Conservation (phyloP, 2,329 filamentous ascomycete species). For the Xylariales sp. region DNA sequence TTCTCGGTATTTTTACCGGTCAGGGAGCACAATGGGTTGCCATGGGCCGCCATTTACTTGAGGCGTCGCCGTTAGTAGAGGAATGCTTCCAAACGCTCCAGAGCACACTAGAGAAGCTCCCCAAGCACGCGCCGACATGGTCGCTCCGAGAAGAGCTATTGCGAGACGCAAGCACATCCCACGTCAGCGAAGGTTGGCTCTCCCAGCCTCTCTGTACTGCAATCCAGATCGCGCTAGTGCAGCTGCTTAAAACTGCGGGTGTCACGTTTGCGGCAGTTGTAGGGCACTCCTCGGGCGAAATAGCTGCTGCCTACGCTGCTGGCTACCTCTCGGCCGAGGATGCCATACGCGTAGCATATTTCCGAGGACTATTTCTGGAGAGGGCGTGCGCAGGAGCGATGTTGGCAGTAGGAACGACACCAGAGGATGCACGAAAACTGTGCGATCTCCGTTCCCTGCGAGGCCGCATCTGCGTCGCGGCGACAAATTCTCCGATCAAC, state of each 20-base stretch:
- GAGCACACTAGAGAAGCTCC: not conserved
- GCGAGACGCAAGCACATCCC: not conserved
- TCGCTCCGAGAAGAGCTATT: slow-evolving; percentile 12
- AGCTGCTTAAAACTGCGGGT: slow-evolving; percentile 25
- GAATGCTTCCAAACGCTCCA: not conserved
- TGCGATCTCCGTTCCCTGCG: slow-evolving; percentile 40
- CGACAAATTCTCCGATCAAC: slow-evolving; percentile 51
- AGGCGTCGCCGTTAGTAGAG: not conserved
- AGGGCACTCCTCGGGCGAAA: slow-evolving; percentile 55
- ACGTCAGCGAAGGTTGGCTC: slow-evolving; percentile 12
- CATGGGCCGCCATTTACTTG: slow-evolving; percentile 11
- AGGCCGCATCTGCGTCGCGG: slow-evolving; percentile 48
- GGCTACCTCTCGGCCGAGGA: slow-evolving; percentile 55
- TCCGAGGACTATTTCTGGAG: not conserved
- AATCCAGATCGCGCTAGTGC: slow-evolving; percentile 37
- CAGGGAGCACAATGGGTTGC: slow-evolving; percentile 23
- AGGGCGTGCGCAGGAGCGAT: slow-evolving; percentile 53
- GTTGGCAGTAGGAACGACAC: slow-evolving; percentile 57
- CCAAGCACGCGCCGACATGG: not conserved
- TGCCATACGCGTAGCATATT: slow-evolving; percentile 52
- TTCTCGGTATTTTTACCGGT: slow-evolving; percentile 21
- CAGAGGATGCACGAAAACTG: slow-evolving; percentile 51
- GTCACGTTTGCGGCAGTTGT: slow-evolving; percentile 34
- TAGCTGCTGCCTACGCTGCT: slow-evolving; percentile 60
- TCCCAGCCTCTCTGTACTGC: slow-evolving; percentile 47